Percentiles rank a stretch among this genome's conserved stretches.
phyloP scores from a whole-genome alignment of 208 protist species.

The Leishmania tropica region DNA sequence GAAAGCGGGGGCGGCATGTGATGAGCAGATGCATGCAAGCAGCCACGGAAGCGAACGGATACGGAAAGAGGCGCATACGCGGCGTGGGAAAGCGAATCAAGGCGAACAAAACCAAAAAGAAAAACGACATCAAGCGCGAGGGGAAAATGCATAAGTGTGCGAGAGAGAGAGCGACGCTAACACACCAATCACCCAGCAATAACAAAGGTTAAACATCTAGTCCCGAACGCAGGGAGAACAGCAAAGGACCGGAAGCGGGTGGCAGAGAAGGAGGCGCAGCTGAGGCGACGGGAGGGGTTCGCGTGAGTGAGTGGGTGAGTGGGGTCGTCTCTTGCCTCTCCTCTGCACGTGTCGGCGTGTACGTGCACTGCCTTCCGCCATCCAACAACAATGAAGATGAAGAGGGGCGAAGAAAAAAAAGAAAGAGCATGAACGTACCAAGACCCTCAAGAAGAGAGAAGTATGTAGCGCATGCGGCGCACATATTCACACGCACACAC shows the following conservation, averaged over 20 bases:
- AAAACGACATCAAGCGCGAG: neutral
- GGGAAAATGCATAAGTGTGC: too few species aligned
- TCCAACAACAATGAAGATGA: neutral
- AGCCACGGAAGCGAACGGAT: neutral
- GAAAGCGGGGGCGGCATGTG: neutral
- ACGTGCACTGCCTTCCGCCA: neutral
- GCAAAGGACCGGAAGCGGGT: neutral
- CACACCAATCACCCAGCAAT: neutral
- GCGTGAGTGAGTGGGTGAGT: neutral
- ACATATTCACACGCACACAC: neutral
- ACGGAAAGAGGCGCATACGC: neutral
- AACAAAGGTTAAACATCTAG: neutral
- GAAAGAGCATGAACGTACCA: neutral
- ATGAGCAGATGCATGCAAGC: neutral
- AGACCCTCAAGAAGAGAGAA: neutral
- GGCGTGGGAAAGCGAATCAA: neutral
- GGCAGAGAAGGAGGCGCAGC: neutral
- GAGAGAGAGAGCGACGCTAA: neutral
- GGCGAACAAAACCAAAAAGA: too few species aligned
- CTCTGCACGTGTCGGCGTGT: neutral
- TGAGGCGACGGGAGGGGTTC: neutral
- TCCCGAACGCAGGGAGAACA: neutral
- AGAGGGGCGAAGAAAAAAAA: neutral
- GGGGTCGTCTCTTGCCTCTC: neutral
- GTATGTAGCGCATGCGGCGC: neutral